Evolutionary conservation across 768 basidiomycete genomes (phyloP), one percentile per base, ranked within the genome.

Genomic region (Filobasidium floriforme): DNA sequence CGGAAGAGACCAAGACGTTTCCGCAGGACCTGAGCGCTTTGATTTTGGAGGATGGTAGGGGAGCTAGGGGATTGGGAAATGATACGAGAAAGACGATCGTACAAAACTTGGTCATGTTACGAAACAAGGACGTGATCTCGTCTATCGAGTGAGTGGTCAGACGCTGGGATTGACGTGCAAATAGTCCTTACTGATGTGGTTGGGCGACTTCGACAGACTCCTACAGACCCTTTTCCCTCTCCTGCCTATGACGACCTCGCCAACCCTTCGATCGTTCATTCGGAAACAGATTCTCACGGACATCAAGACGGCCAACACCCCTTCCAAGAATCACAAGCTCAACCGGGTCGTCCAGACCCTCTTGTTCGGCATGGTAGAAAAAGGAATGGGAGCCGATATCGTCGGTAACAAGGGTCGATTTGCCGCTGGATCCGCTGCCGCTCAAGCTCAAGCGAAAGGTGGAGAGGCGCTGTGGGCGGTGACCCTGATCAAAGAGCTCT

Each of bases 401-500:
- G 75, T 86, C 18, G 89, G 90, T 12, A 87, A 92, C 81, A 92
- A 91, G 77, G 92, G 87, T 4, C 65, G 65, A 55, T 65, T 44
- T 43, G 59, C 57, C 4, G 52, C 64, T 22, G 59, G 59, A 22
- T 43, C 41, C n/a, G 91, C 64, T 41, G 73, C 73, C 52, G 61
- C 61, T 12, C 77, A 80, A 63, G 82, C 81, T 59, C 68, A 69
- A 12, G 72, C 72, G 9, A 79, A 75, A 43, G 85, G 86, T 1
- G 89, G 91, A 40, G 96, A 97, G 72, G 92, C 93, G 1, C 89
- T 96, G 87, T 98, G 94, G 93, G 94, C 96, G 4, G 87, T 99
- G 60, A 87, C 93, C 51, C 80, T 98, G 62, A 89, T 91, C 19
- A 89, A 89, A 77, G 92, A 98, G 72, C 82, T 98, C 15, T 98